Evolutionary conservation across 768 basidiomycete genomes (phyloP), one percentile per base, ranked within the genome.

Genomic region (Suillus luteus): DNA sequence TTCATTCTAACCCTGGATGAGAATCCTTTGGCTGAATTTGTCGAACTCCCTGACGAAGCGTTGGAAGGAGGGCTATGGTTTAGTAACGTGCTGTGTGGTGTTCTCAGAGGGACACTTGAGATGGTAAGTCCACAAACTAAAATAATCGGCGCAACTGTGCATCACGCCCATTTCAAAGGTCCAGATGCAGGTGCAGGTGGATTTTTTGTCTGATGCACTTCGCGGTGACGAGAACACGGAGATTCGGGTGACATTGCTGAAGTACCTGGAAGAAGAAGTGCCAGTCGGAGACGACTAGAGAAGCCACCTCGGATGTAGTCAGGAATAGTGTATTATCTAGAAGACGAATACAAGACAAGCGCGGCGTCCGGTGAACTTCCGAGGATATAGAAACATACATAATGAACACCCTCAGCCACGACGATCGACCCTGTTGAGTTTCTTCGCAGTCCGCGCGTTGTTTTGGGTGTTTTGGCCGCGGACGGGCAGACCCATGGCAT

Each of bases 21-120:
- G 73, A 99, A 99, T 72, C 97, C 97, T 0, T 75, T 99, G 64
- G 88, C 95, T 9, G 97, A 99, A 71, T 98, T 99, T 76, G 96
- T 96, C 27, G 97, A 99, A 72, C 82, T 99, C 24, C 96, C 97
- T 0, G 92, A 95, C 59, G 95, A 97, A 68, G 95, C 86, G 2
- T 79, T 96, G 33, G 93, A 96, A 71, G 94, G 94, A 19, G 96
- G 95, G 1, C 77, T 99, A 41, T 97, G 95, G 93, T 99, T 95
- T 75, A 95, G 93, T 76, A 99, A 99, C 76, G 90, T 99, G 49
- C 80, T 97, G 1, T 96, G 95, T 71, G 97, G 97, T 5, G 96
- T 99, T 9, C 76, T 99, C 57, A 81, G 96, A 60, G 97, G 97
- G 3, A 87, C 95, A 41, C 75, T 99, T 59, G 97, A 99, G 80